These are phyloP conservation scores for Teunomyces panamensis DNA, from an alignment of 805 yeast genomes.

Conservation along the genomic window DNA sequence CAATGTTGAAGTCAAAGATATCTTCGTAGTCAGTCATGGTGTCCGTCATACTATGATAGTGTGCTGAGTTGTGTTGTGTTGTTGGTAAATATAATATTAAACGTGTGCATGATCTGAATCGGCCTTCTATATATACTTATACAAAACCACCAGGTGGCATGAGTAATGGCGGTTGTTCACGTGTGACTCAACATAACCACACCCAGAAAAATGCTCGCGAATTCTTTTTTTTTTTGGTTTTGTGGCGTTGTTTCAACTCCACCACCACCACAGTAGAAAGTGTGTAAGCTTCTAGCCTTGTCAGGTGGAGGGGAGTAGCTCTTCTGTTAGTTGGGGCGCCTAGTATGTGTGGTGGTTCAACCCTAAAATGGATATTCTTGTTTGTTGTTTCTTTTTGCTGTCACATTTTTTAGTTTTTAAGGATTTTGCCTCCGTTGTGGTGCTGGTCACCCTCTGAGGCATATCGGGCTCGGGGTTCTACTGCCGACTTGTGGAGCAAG, in stretches of 20 bases:
- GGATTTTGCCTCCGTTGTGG: neutral
- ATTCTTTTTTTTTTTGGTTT: neutral
- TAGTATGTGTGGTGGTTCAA: neutral
- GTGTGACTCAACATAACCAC: conserved; percentile 4
- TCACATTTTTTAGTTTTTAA: neutral
- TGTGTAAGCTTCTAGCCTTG: neutral
- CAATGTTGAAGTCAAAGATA: conserved; percentile 14
- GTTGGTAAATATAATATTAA: neutral
- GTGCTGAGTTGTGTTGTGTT: neutral
- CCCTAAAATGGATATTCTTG: neutral
- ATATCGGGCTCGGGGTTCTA: neutral
- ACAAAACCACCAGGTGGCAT: conserved; percentile 2
- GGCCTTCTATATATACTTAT: conserved; percentile 1
- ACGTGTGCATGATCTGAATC: neutral
- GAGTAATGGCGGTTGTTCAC: conserved; percentile 4
- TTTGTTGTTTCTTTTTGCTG: neutral
- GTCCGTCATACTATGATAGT: neutral
- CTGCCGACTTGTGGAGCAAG: neutral
- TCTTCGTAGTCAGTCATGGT: conserved; percentile 10
- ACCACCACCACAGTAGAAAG: conserved; percentile 2
- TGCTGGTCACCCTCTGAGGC: neutral
- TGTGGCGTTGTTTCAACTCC: conserved; percentile 1
- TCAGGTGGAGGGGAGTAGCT: too few relatives aligned
- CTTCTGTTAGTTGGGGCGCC: neutral
- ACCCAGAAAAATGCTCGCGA: neutral